phyloP scores from a whole-genome alignment of 2,329 filamentous ascomycete genomes.

The Magnaporthales sp. region DNA sequence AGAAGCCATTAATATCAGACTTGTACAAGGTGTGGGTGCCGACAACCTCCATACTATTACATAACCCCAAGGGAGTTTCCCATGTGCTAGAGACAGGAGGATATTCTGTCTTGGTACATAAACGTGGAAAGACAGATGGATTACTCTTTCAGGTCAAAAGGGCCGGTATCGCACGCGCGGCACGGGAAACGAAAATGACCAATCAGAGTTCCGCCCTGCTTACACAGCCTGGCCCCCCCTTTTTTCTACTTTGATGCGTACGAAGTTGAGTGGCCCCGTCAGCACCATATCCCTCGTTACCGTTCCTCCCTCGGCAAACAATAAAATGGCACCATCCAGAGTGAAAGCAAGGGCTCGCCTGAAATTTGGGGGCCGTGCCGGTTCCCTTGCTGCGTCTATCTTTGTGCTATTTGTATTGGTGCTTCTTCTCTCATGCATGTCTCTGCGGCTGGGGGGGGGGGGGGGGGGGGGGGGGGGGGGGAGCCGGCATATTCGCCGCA shows the following conservation, averaged over 20 bases:
- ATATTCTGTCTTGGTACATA: neutral
- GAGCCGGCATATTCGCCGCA: neutral
- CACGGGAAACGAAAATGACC: neutral
- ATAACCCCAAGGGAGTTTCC: neutral
- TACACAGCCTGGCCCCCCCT: neutral
- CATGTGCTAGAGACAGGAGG: neutral
- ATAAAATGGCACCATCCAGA: neutral
- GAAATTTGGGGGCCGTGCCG: no score
- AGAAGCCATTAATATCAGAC: constrained; percentile 1
- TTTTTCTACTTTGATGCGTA: neutral
- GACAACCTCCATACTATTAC: neutral
- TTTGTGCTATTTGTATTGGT: no score
- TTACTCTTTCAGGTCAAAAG: neutral
- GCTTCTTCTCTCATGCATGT: no score
- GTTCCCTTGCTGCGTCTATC: no score
- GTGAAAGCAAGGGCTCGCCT: no score
- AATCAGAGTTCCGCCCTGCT: neutral
- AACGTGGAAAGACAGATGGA: neutral
- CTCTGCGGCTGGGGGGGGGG: no score
- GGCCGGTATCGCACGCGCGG: neutral
- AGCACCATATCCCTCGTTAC: neutral
- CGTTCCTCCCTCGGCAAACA: neutral
- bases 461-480: no score
- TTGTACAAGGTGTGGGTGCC: neutral
- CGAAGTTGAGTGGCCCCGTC: neutral